phyloP scores from a whole-genome alignment of 2,329 filamentous ascomycete genomes.

The Colletotrichum falcatum region DNA sequence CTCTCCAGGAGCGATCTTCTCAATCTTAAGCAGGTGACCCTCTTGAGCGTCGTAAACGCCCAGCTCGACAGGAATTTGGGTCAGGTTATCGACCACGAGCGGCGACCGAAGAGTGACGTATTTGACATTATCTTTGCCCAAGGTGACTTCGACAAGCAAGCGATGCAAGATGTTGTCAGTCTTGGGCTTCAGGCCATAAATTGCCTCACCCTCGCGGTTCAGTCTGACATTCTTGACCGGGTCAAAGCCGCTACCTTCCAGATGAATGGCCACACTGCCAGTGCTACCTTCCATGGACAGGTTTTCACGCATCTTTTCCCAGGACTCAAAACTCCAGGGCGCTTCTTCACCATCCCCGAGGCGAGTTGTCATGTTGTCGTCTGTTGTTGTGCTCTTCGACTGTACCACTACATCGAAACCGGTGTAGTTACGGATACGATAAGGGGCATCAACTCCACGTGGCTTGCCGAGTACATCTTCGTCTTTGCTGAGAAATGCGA shows the following conservation, averaged over 20 bases:
- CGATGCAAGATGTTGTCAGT: constrained; percentile 88
- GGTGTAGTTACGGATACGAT: constrained; percentile 94
- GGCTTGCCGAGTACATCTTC: constrained; percentile 96
- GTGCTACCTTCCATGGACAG: constrained; percentile 85
- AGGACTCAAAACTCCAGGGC: constrained; percentile 97
- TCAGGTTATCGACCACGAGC: constrained; percentile 92
- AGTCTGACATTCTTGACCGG: constrained; percentile 88
- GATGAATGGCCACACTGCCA: constrained; percentile 81
- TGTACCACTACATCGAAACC: constrained; percentile 91
- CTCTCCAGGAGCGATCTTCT: constrained; percentile 95
- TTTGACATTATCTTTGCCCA: constrained; percentile 97
- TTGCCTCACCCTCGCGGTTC: constrained; percentile 91
- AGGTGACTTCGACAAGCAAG: constrained; percentile 88
- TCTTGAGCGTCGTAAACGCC: constrained; percentile 90
- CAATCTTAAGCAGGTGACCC: constrained; percentile 93
- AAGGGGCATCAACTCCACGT: constrained; percentile 89
- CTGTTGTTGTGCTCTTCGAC: constrained; percentile 75
- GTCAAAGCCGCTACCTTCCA: constrained; percentile 96
- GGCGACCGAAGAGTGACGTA: constrained; percentile 96
- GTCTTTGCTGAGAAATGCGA: constrained; percentile 87
- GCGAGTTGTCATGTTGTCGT: constrained; percentile 79
- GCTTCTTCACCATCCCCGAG: constrained; percentile 90
- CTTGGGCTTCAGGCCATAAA: constrained; percentile 91
- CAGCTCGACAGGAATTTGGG: constrained; percentile 93
- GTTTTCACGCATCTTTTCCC: constrained; percentile 95